Evolutionary conservation across 179 eudicot species (phyloP).

Genomic region (Drosera spatulata): DNA sequence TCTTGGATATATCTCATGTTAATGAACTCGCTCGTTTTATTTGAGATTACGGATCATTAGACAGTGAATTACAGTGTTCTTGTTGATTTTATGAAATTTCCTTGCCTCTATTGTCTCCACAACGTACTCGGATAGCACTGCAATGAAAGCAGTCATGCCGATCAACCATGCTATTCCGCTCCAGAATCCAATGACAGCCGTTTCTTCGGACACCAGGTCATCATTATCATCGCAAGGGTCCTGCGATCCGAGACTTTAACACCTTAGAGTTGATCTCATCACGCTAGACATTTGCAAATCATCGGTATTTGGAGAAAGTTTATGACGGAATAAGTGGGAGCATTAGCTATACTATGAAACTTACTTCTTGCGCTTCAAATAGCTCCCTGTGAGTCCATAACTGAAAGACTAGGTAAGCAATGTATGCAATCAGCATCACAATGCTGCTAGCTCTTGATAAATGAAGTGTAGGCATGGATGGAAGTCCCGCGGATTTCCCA

Average conservation of each 20-base stretch:
- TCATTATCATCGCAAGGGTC: slow-evolving; percentile 33
- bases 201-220: slow-evolving; percentile 73
- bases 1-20: too few relatives aligned
- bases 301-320: too few relatives aligned
- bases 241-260: neutral
- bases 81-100: neutral
- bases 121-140: slow-evolving; percentile 65
- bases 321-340: neutral
- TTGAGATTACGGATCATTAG: too few relatives aligned
- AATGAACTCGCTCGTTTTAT: too few relatives aligned
- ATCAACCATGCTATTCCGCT: slow-evolving; percentile 62
- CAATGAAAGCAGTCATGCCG: slow-evolving; percentile 66
- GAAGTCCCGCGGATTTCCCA: slow-evolving; percentile 1
- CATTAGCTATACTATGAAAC: neutral
- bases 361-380: slow-evolving; percentile 64
- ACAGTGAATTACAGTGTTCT: neutral
- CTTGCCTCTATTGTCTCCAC: slow-evolving; percentile 89
- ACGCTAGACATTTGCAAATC: neutral
- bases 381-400: slow-evolving; percentile 75
- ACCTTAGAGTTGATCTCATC: neutral
- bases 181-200: too few relatives aligned
- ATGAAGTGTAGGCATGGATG: slow-evolving; percentile 26
- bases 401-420: slow-evolving; percentile 71
- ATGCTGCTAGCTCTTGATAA: slow-evolving; percentile 72
- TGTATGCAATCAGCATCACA: slow-evolving; percentile 64